phyloP scores from a whole-genome alignment of 768 basidiomycete species.

The Lentinula boryana region DNA sequence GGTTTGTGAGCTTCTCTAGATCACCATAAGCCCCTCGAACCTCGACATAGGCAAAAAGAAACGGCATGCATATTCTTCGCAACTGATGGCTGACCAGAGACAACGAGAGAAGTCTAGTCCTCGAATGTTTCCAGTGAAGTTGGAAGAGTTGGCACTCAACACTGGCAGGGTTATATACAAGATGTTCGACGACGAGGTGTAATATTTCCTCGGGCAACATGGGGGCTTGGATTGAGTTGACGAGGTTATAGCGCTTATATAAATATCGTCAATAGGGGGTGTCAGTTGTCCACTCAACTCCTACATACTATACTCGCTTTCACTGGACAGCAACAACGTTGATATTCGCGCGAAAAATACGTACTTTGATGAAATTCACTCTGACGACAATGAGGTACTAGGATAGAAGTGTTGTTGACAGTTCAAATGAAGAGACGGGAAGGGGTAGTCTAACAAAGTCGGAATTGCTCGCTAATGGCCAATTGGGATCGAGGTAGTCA shows the following conservation, averaged over 20 bases:
- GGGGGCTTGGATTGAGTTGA: not conserved
- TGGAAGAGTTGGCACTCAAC: not conserved
- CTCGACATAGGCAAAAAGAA: slow-evolving; percentile 4
- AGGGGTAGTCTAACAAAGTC: not conserved
- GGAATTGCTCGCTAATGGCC: too few relatives aligned
- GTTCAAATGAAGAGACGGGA: not conserved
- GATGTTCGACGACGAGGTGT: not conserved
- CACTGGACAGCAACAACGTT: not conserved
- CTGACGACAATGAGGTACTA: too few relatives aligned
- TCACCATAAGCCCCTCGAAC: not conserved
- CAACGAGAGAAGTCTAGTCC: not conserved
- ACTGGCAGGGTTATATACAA: not conserved
- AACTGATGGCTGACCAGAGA: not conserved
- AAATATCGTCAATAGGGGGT: not conserved
- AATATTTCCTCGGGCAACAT: slow-evolving; percentile 1
- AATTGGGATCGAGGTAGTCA: not conserved
- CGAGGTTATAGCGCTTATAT: not conserved
- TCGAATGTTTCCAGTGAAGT: not conserved
- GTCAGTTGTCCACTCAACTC: not conserved
- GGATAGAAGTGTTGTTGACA: not conserved
- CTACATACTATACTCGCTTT: too few relatives aligned
- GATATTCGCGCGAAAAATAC: too few relatives aligned
- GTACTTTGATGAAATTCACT: too few relatives aligned
- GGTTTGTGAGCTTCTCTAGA: not conserved
- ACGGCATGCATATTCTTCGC: slow-evolving; percentile 2